Base-by-base conservation (phyloP, 169 alveolate genomes). In the Plasmodium chabaudi region DNA sequence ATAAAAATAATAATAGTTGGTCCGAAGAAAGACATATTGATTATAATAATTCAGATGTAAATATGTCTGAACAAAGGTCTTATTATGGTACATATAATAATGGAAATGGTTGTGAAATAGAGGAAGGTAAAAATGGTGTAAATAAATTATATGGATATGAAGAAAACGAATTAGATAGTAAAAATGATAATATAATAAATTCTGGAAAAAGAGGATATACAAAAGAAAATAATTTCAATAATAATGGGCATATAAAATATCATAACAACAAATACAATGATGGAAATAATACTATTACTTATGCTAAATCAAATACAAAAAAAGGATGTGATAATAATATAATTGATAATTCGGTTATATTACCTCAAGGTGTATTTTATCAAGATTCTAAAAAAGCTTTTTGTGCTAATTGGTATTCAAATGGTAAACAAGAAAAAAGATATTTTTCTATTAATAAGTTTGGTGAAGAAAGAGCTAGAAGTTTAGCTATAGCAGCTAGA, bases 371-470 rank as follows among this genome's bases (percentile, higher is more conserved):
- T 5, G 91, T 86, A 0, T 86, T 86, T 23, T 86, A 86, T 47
- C 91, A 86, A 25, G 91, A 86, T 72, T 86, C 91, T 2, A 86
- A 86, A 23, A 86, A 86, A 69, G 91, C 91, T 2, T 86, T 86
- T 55, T 86, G 91, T 86, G 96, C 96, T 5, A 94, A 94, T 19
- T 94, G 96, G 96, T 94, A 94, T 56, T 94, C 93, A 13, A 94
- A 94, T 89, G 94, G 96, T 56, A 94, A 94, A 87, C 93, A 94
- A 72, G 94, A 92, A 92, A 94, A 94, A 64, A 47, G 95, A 27
- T 94, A 94, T 88, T 94, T 94, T 49, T 94, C 96, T 23, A 94
- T 94, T 10, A 94, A 94, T 47, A 91, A 94, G 15, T 94, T 94
- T 79, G 96, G 96, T 6, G 93, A 92, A 64, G 96, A 94, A 74